Percentiles rank a stretch among this genome's conserved stretches.
These are phyloP conservation scores for Macrolepiota fuliginosa DNA, from an alignment of 768 basidiomycete genomes.

Conservation along the genomic window DNA sequence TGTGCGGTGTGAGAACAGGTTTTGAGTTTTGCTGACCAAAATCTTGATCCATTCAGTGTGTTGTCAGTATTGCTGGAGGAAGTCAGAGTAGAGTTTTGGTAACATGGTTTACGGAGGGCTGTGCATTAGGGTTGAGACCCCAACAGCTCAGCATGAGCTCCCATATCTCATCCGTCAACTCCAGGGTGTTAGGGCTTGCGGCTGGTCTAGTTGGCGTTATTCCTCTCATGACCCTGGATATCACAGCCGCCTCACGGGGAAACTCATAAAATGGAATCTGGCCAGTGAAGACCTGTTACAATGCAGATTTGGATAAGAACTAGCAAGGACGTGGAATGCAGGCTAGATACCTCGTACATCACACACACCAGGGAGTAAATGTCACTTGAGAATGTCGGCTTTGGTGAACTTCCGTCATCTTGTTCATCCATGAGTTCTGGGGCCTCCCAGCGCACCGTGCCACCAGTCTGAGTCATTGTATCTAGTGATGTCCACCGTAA, in stretches of 20 bases:
- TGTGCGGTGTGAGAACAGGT: too few species aligned
- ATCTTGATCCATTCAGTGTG: too few species aligned
- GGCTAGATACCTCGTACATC: conserved; percentile 8
- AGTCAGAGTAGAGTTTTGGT: too few species aligned
- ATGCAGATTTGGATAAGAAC: not conserved
- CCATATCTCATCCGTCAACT: too few species aligned
- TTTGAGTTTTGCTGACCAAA: too few species aligned
- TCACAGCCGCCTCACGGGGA: conserved; percentile 15
- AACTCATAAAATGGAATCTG: conserved; percentile 19
- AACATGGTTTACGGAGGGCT: too few species aligned
- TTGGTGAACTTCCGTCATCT: not conserved
- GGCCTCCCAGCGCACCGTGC: conserved; percentile 29
- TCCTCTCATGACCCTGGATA: conserved; percentile 4
- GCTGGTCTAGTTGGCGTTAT: not conserved
- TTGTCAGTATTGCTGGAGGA: too few species aligned
- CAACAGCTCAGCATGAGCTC: too few species aligned
- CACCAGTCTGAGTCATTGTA: conserved; percentile 18
- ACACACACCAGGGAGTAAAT: conserved; percentile 8
- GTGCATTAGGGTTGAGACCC: too few species aligned
- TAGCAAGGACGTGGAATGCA: not conserved
- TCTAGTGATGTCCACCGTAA: conserved; percentile 21
- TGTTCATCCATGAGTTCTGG: conserved; percentile 27
- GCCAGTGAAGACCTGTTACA: conserved; percentile 12
- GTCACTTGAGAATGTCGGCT: not conserved
- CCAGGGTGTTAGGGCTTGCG: too few species aligned